A percentile compares a stretch with the other conserved stretches of the same genome.
phyloP scores from a whole-genome alignment of 2,329 filamentous ascomycete genomes.

The Colletotrichum cordylinicola region DNA sequence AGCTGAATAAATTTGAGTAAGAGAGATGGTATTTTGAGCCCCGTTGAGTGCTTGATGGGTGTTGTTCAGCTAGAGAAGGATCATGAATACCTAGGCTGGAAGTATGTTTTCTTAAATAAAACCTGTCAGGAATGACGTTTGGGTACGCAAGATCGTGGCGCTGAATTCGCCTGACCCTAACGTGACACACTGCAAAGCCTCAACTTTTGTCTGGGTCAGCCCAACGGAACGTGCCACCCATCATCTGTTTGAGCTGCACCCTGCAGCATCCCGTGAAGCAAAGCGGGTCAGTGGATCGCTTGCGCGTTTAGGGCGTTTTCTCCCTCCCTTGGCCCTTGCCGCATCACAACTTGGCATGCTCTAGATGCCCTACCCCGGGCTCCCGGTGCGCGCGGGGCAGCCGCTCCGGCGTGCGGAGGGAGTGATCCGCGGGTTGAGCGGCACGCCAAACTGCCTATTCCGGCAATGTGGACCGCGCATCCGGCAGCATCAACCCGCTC shows the following conservation, averaged over 20 bases:
- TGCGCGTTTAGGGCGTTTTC: not conserved
- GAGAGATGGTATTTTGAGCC: not conserved
- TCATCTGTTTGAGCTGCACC: not conserved
- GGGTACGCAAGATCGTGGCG: not conserved
- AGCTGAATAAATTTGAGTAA: not conserved
- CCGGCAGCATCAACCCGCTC: not conserved
- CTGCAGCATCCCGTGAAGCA: constrained; percentile 9
- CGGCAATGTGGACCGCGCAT: not conserved
- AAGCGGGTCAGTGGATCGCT: constrained; percentile 7
- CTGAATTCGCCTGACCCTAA: not conserved
- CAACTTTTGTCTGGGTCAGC: not conserved
- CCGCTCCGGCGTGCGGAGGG: not conserved
- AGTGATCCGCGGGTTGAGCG: not conserved
- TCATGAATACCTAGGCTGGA: not conserved
- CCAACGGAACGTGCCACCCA: not conserved
- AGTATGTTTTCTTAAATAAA: not conserved
- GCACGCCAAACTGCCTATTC: not conserved
- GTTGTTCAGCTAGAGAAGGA: not conserved
- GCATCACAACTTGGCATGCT: not conserved
- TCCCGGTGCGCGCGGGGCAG: not conserved
- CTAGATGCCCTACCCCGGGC: not conserved
- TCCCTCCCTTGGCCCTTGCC: not conserved
- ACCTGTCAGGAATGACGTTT: not conserved
- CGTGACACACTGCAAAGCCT: not conserved
- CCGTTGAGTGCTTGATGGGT: not conserved